A percentile compares a stretch with the other conserved stretches of the same genome.
Evolutionary conservation across 176 grass and related monocot species (phyloP).

Genomic region (Carex scoparia): DNA sequence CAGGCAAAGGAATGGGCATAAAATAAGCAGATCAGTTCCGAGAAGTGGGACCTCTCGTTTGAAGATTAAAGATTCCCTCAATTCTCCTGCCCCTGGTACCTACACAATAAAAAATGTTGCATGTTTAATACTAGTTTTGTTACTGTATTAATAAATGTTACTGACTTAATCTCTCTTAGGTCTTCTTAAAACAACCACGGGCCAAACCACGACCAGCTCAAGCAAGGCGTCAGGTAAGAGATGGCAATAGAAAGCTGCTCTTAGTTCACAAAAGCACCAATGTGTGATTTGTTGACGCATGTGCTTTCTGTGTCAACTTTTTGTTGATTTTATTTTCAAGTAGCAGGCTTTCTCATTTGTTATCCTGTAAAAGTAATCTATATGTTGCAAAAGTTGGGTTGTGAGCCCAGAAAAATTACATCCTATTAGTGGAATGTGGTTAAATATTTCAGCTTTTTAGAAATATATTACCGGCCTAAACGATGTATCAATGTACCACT

Average conservation of each 20-base stretch:
- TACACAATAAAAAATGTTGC: neutral
- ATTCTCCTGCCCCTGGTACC: neutral
- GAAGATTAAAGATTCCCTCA: slow-evolving; percentile 56
- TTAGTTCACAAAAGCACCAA: slow-evolving; percentile 18
- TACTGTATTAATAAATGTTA: neutral
- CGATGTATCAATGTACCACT: neutral
- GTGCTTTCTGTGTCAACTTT: slow-evolving; percentile 13
- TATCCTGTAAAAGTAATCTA: neutral
- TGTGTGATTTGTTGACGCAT: neutral
- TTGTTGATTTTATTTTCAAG: slow-evolving; percentile 23
- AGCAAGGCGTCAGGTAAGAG: slow-evolving; percentile 39
- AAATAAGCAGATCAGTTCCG: slow-evolving; percentile 46
- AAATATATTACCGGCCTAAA: neutral
- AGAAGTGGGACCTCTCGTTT: slow-evolving; percentile 45
- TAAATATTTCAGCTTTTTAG: neutral
- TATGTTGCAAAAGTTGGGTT: slow-evolving; percentile 32
- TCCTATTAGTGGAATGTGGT: neutral
- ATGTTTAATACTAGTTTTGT: neutral
- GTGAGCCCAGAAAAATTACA: neutral
- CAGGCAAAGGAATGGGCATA: slow-evolving; percentile 56
- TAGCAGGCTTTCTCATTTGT: neutral
- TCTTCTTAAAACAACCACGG: slow-evolving; percentile 14
- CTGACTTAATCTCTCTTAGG: slow-evolving; percentile 36
- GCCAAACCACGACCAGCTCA: slow-evolving; percentile 31
- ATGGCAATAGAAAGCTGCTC: slow-evolving; percentile 25